Percentiles rank a stretch among this genome's conserved stretches.
Evolutionary conservation across 768 basidiomycete species (phyloP).

Genomic region (Agaricus blazei): DNA sequence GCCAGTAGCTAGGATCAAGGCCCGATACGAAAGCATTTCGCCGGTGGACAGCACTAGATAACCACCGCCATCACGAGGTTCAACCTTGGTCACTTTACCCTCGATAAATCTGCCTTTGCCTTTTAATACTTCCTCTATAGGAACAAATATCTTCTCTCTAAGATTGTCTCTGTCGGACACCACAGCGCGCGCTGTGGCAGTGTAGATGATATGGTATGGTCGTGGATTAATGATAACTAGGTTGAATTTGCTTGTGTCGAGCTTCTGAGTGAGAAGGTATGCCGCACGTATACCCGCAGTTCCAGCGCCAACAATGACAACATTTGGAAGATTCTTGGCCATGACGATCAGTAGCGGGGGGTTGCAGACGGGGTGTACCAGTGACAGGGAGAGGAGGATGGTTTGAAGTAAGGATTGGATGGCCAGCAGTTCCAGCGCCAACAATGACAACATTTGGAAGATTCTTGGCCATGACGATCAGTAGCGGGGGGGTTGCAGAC

Average conservation of each 20-base stretch:
- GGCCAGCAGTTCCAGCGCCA: constrained; percentile 51
- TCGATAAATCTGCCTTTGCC: constrained; percentile 37
- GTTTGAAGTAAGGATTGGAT: too few relatives aligned
- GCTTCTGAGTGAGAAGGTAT: constrained; percentile 37
- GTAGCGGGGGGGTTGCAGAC: too few relatives aligned
- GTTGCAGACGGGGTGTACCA: too few relatives aligned
- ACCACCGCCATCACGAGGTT: constrained; percentile 24
- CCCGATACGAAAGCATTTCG: constrained; percentile 38
- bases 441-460: constrained; percentile 39
- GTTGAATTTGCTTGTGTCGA: constrained; percentile 38
- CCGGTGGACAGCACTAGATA: constrained; percentile 39
- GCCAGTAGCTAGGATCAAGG: constrained; percentile 51
- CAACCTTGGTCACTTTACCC: constrained; percentile 22
- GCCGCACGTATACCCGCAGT: constrained; percentile 37
- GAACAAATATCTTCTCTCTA: constrained; percentile 28
- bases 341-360: too few relatives aligned
- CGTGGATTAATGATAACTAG: constrained; percentile 46
- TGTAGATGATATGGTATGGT: constrained; percentile 37
- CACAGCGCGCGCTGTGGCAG: constrained; percentile 42
- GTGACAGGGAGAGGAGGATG: too few relatives aligned
- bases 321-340: constrained; percentile 16
- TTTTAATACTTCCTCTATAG: constrained; percentile 43
- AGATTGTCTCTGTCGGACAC: constrained; percentile 34
- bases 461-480: too few relatives aligned
- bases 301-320: constrained; percentile 54